Conservation (phyloP, 345 rosid genomes). For the Eucalyptus virginea region DNA sequence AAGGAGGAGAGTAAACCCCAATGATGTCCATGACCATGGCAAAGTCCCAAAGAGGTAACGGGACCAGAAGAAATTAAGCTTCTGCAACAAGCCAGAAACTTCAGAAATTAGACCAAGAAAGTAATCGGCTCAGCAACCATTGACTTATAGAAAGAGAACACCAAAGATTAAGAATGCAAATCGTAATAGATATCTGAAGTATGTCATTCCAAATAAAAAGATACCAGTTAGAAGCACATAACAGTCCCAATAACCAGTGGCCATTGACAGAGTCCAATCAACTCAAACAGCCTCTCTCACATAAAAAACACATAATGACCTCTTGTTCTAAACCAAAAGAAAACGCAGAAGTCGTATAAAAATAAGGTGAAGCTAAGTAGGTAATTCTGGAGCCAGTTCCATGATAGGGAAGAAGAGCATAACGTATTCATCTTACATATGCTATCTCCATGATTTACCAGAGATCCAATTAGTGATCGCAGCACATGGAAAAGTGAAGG, state of each 20-base stretch:
- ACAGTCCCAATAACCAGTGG: not conserved
- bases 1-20: too few species aligned
- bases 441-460: not conserved
- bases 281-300: not conserved
- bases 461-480: not conserved
- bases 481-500: not conserved
- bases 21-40: too few species aligned
- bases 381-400: not conserved
- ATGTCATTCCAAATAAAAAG: not conserved
- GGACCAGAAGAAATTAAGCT: too few species aligned
- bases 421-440: too few species aligned
- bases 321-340: not conserved
- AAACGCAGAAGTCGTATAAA: not conserved
- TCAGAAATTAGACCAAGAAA: too few species aligned
- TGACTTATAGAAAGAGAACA: too few species aligned
- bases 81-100: too few species aligned
- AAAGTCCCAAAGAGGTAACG: too few species aligned
- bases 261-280: not conserved
- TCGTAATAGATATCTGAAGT: not conserved
- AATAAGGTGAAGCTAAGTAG: not conserved
- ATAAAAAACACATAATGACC: not conserved
- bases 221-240: not conserved
- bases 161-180: too few species aligned
- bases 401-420: not conserved
- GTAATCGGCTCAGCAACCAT: too few species aligned